Percentiles rank a stretch among this genome's conserved stretches.
These are phyloP conservation scores for Podosphaera xanthii DNA, from an alignment of 2,329 filamentous ascomycete genomes.

Conservation along the genomic window DNA sequence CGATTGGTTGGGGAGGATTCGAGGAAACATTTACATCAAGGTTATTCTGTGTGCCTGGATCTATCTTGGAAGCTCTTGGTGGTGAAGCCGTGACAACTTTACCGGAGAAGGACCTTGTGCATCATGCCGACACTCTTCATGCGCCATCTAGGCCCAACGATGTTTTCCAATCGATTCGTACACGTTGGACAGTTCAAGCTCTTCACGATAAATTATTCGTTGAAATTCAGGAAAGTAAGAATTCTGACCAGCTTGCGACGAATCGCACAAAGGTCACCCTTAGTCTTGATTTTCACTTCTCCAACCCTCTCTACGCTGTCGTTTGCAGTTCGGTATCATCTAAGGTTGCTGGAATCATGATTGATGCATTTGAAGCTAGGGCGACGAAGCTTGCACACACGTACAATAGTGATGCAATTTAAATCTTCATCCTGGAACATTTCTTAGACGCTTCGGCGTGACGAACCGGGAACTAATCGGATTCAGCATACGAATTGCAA, in stretches of 20 bases:
- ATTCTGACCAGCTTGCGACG: conserved; percentile 10
- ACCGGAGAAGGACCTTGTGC: conserved; percentile 17
- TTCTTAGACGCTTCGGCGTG: too few relatives aligned
- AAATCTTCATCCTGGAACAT: too few relatives aligned
- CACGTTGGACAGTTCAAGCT: conserved; percentile 41
- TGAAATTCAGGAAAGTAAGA: conserved; percentile 14
- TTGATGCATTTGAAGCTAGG: conserved; percentile 74
- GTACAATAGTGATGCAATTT: too few relatives aligned
- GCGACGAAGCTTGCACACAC: conserved; percentile 30
- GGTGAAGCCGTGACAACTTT: conserved; percentile 30
- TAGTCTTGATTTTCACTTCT: conserved; percentile 60
- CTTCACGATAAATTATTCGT: conserved; percentile 23
- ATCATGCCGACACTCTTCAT: conserved; percentile 20
- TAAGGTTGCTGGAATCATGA: conserved; percentile 70
- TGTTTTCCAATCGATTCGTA: conserved; percentile 46
- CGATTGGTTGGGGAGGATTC: conserved; percentile 65
- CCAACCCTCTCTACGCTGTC: conserved; percentile 68
- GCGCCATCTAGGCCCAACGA: conserved; percentile 20
- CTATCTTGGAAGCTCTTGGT: conserved; percentile 55
- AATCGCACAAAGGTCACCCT: conserved; percentile 52
- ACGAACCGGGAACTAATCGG: too few relatives aligned
- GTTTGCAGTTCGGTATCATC: conserved; percentile 64
- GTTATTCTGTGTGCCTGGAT: conserved; percentile 52
- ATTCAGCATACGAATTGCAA: too few relatives aligned
- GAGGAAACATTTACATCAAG: conserved; percentile 65